These are phyloP conservation scores for Quercus agrifolia DNA, from an alignment of 306 rosid genomes.

Conservation along the genomic window DNA sequence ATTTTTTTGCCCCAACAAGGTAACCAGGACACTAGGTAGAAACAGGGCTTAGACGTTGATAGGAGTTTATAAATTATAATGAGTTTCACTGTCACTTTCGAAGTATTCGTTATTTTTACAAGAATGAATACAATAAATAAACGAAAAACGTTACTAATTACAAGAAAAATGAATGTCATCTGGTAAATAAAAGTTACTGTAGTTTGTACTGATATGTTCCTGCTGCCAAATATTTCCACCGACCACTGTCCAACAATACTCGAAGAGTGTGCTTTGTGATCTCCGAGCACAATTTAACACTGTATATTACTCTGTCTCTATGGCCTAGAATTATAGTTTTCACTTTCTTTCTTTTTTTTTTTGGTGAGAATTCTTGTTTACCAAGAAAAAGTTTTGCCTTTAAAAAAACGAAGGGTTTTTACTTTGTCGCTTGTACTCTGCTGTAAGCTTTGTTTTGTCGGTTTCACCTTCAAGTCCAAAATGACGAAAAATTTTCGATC, in stretches of 20 bases:
- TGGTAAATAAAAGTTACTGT: background rate
- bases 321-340: background rate
- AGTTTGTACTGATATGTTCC: background rate
- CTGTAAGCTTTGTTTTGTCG: background rate
- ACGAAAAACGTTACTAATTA: no score
- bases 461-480: background rate
- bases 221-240: background rate
- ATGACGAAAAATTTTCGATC: conserved; percentile 5
- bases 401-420: no score
- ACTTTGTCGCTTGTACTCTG: background rate
- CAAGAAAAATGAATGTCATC: background rate
- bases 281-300: background rate
- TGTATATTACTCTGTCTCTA: background rate
- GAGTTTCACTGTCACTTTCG: no score
- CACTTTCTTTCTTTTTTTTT: background rate
- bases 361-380: background rate
- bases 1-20: no score
- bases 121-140: no score
- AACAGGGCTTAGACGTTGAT: no score
- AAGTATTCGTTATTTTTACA: no score
- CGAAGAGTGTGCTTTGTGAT: background rate
- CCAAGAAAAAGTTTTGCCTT: background rate
- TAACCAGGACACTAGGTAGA: no score
- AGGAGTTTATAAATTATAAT: no score
- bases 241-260: background rate